Conservation (phyloP, 495 filamentous ascomycete species). For the Neurospora terricola region DNA sequence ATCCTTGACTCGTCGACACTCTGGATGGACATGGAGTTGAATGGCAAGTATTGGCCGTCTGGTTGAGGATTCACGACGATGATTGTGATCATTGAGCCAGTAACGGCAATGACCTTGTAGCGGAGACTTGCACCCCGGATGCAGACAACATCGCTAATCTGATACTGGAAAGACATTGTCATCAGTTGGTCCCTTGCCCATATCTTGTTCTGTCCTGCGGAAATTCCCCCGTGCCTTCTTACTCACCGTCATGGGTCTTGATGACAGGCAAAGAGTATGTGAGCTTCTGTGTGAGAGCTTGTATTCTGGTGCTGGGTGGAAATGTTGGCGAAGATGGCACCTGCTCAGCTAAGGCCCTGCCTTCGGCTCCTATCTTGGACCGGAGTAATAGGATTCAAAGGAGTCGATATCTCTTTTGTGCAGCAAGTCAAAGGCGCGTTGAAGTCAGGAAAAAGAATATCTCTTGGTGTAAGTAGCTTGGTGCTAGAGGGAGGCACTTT, state of each 20-base stretch:
- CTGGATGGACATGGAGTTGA: slow-evolving; percentile 9
- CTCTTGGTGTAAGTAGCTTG: neutral
- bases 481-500: neutral
- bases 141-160: slow-evolving; percentile 12
- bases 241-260: neutral
- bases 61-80: slow-evolving; percentile 18
- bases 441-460: neutral
- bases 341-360: neutral
- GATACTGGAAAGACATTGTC: neutral
- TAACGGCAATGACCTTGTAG: slow-evolving; percentile 19
- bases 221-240: neutral
- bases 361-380: neutral
- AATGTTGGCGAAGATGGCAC: neutral
- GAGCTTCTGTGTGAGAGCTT: neutral
- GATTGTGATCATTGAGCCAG: slow-evolving; percentile 14
- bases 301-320: neutral
- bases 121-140: slow-evolving; percentile 9
- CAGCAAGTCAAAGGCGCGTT: neutral
- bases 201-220: neutral
- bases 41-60: slow-evolving; percentile 10
- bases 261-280: neutral
- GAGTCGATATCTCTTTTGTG: neutral
- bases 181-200: neutral
- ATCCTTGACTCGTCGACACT: slow-evolving; percentile 17
- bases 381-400: neutral